These are phyloP conservation scores for Calonectria leucothoes DNA, from an alignment of 2,329 filamentous ascomycete species.

Conservation along the genomic window DNA sequence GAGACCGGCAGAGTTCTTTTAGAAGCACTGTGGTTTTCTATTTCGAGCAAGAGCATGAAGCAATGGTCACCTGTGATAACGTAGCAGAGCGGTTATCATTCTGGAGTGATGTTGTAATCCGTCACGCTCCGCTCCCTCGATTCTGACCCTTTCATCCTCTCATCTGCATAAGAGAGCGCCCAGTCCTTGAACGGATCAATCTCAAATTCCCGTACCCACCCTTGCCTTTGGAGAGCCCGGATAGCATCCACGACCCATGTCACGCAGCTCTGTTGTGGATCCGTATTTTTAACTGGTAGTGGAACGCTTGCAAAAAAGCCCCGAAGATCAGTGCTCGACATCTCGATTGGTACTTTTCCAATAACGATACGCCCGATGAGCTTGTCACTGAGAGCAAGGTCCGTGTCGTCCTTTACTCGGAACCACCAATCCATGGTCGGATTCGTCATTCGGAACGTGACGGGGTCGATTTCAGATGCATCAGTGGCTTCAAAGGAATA, in stretches of 20 bases:
- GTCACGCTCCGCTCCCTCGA: slow-evolving; percentile 30
- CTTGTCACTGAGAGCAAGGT: slow-evolving; percentile 35
- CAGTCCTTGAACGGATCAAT: slow-evolving; percentile 41
- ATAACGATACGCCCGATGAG: slow-evolving; percentile 44
- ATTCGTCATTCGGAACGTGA: slow-evolving; percentile 46
- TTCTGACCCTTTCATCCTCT: slow-evolving; percentile 32
- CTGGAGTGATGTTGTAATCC: background rate
- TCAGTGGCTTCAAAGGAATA: slow-evolving; percentile 46
- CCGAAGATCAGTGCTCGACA: slow-evolving; percentile 33
- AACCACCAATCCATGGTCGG: slow-evolving; percentile 49
- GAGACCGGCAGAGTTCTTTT: background rate
- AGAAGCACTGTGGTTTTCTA: background rate
- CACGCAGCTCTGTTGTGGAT: slow-evolving; percentile 50
- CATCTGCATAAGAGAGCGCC: slow-evolving; percentile 44
- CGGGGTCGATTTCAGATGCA: slow-evolving; percentile 42
- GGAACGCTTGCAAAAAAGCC: slow-evolving; percentile 38
- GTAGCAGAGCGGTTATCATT: background rate
- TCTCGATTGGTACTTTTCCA: slow-evolving; percentile 33
- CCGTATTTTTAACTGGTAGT: slow-evolving; percentile 44
- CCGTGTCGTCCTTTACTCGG: slow-evolving; percentile 26
- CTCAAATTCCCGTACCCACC: slow-evolving; percentile 41
- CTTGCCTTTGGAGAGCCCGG: slow-evolving; percentile 35
- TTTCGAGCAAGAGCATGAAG: background rate
- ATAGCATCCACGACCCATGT: slow-evolving; percentile 46
- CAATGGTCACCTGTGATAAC: background rate